A percentile compares a stretch with the other conserved stretches of the same genome.
Conservation (phyloP, 179 eudicot genomes). For the Silene coronaria region DNA sequence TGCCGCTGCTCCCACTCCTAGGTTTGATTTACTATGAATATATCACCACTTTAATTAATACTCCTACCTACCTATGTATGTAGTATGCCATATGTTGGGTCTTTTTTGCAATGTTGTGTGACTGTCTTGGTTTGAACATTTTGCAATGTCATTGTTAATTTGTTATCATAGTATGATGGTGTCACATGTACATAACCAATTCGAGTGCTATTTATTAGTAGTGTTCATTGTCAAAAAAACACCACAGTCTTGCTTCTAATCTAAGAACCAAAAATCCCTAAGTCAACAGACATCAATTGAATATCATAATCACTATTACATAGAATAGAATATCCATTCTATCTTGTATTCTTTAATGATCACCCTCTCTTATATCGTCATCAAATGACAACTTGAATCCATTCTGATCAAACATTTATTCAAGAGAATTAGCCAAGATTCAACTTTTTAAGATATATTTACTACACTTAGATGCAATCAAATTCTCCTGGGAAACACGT, state of each 20-base stretch:
- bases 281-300: background rate
- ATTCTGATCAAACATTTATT: background rate
- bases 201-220: background rate
- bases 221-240: no score
- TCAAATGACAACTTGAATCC: background rate
- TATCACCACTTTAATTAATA: background rate
- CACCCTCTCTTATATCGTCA: background rate
- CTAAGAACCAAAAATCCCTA: no score
- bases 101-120: background rate
- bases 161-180: background rate
- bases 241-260: no score
- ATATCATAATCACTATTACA: background rate
- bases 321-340: no score
- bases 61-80: no score
- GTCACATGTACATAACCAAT: background rate
- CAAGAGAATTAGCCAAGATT: background rate
- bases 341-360: no score
- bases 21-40: constrained; percentile 34
- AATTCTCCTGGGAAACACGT: no score
- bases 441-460: background rate
- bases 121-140: background rate
- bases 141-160: background rate
- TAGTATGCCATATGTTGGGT: background rate
- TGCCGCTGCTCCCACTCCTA: constrained; percentile 25
- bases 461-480: no score